Base-by-base conservation (phyloP, 306 rosid genomes). In the Castanea mollissima region DNA sequence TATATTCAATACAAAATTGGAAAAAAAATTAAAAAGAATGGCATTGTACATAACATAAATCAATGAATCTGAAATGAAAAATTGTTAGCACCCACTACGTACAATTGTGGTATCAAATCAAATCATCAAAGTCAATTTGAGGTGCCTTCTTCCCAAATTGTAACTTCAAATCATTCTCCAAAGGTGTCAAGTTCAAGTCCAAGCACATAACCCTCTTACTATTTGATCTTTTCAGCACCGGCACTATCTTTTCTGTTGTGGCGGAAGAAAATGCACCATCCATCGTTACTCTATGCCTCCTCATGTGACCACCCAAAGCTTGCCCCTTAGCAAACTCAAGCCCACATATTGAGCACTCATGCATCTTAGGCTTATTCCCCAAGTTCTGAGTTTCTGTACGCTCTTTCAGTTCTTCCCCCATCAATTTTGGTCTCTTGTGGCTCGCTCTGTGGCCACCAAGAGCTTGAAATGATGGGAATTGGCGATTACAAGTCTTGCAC, bases 381-480 rank as follows among this genome's bases (percentile, higher is more conserved):
- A 52, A n/a, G 12, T 65, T 77, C 5, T 58, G 69, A 15, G 29
- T n/a, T 25, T 88, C 81, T 2, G 65, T 54, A 13, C 80, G 27
- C 15, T 52, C 79, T 57, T 78, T 62, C 0, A 60, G 73, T 8
- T 75, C 84, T 10, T 80, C 82, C 1, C 34, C 70, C 2, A 35
- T 32, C 2, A 80, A 65, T n/a, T 77, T 89, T 0, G 79, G 76
- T 75, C 74, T 83, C 74, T 87, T 92, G 86, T 94, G 98, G 82
- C 97, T 92, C 1, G 97, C 97, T 11, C 97, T 83, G 91, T 94
- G 98, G 3, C 98, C 97, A 7, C 98, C 98, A 0, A 92, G 93
- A 0, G 97, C 98, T 73, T 94, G 97, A 73, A 94, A 94, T 5
- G 97, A 94, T 1, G 88, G 29, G 83, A 94, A 94, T 25, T 80